A percentile compares a stretch with the other conserved stretches of the same genome.
Evolutionary conservation across 2,329 filamentous ascomycete species (phyloP).

Genomic region (Neonectria magnoliae): DNA sequence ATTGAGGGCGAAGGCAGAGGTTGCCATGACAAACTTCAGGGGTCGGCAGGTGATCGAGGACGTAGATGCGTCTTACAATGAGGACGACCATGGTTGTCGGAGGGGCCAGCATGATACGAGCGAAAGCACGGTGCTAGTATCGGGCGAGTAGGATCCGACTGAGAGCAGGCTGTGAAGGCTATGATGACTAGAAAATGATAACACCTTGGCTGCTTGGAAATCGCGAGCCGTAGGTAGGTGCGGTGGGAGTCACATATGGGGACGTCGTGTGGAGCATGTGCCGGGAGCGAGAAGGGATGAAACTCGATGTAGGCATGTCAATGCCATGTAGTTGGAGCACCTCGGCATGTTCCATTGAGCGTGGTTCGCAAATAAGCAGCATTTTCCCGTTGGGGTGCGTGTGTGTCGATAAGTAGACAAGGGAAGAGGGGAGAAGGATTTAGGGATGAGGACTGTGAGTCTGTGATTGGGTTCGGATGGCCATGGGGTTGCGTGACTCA

Average conservation of each 20-base stretch:
- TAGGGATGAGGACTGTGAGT: slow-evolving; percentile 12
- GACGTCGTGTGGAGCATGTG: slow-evolving; percentile 5
- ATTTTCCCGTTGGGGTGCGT: slow-evolving; percentile 9
- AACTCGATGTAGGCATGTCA: neutral
- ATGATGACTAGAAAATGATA: slow-evolving; percentile 8
- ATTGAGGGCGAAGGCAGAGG: slow-evolving; percentile 55
- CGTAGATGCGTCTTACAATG: slow-evolving; percentile 51
- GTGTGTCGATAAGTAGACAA: slow-evolving; percentile 11
- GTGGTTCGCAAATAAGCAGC: slow-evolving; percentile 11
- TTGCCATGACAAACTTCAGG: slow-evolving; percentile 55
- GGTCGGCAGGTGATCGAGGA: slow-evolving; percentile 61
- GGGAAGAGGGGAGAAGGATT: slow-evolving; percentile 1
- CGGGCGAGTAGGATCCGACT: slow-evolving; percentile 30
- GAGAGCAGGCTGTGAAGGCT: slow-evolving; percentile 3
- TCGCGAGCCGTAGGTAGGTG: slow-evolving; percentile 6
- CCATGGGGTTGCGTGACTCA: slow-evolving; percentile 21
- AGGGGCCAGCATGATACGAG: slow-evolving; percentile 39
- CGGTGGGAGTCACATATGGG: slow-evolving; percentile 2
- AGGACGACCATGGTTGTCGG: slow-evolving; percentile 21
- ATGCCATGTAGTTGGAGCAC: slow-evolving; percentile 6
- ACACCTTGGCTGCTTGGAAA: slow-evolving; percentile 13
- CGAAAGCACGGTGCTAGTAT: slow-evolving; percentile 52
- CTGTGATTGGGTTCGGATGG: slow-evolving; percentile 1
- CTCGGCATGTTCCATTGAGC: slow-evolving; percentile 11
- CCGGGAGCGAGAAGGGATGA: neutral